phyloP scores from a whole-genome alignment of 768 basidiomycete genomes.

The Coprinopsis cinerea region DNA sequence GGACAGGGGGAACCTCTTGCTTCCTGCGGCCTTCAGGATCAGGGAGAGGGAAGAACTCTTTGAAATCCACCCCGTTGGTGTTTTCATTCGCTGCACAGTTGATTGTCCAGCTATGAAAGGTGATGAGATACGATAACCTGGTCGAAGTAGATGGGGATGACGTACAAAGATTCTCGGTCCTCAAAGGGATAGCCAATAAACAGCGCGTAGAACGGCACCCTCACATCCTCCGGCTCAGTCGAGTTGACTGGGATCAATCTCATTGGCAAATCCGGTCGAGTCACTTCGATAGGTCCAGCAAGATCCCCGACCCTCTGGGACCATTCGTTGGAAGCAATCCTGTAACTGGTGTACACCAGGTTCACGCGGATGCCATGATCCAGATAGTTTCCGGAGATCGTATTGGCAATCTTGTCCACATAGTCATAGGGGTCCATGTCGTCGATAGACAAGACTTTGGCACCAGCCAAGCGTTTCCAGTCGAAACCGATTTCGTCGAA shows the following conservation, averaged over 20 bases:
- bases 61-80: conserved; percentile 50
- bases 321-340: conserved; percentile 38
- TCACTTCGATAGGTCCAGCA: conserved; percentile 47
- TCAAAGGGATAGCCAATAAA: conserved; percentile 45
- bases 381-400: conserved; percentile 58
- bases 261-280: conserved; percentile 41
- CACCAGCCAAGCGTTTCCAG: conserved; percentile 57
- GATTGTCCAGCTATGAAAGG: conserved; percentile 41
- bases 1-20: conserved; percentile 1
- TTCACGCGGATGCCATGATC: conserved; percentile 61
- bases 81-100: conserved; percentile 48
- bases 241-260: conserved; percentile 40
- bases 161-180: conserved; percentile 47
- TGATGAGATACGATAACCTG: too few species aligned
- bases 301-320: conserved; percentile 55
- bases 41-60: conserved; percentile 10
- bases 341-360: conserved; percentile 55
- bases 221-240: conserved; percentile 41
- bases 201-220: conserved; percentile 46
- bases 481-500: conserved; percentile 46
- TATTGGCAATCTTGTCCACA: conserved; percentile 49
- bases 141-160: too few species aligned
- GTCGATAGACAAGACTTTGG: conserved; percentile 48
- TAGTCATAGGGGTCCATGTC: conserved; percentile 49
- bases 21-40: conserved; percentile 5